These are phyloP conservation scores for Eutrema heterophyllum DNA, from an alignment of 345 rosid genomes.

Conservation along the genomic window DNA sequence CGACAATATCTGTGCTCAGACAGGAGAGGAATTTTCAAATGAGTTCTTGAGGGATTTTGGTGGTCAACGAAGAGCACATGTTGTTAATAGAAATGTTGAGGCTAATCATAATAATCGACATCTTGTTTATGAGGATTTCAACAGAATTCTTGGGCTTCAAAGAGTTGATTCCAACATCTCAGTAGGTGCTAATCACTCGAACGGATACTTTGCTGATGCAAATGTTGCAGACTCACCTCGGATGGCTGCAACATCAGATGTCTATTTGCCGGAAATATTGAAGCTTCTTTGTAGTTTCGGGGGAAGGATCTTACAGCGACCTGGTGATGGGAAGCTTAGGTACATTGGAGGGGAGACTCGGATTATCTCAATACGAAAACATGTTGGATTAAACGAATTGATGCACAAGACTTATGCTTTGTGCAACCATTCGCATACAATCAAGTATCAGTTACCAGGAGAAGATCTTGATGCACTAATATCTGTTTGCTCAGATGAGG, in stretches of 20 bases:
- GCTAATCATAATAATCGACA: constrained; percentile 27
- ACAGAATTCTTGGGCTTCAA: constrained; percentile 31
- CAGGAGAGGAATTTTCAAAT: constrained; percentile 79
- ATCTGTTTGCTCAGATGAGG: constrained; percentile 81
- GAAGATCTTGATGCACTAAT: constrained; percentile 91
- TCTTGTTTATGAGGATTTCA: constrained; percentile 41
- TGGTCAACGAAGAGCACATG: constrained; percentile 34
- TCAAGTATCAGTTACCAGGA: constrained; percentile 90
- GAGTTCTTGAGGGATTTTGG: constrained; percentile 54
- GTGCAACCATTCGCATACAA: constrained; percentile 62
- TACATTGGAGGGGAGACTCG: constrained; percentile 92
- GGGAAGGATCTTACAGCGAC: constrained; percentile 77
- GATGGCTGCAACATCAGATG: constrained; percentile 32
- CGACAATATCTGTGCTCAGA: constrained; percentile 47
- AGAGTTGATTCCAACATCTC: constrained; percentile 43
- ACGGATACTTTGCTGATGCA: constrained; percentile 26
- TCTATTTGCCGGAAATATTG: constrained; percentile 37
- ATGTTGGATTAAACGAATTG: constrained; percentile 52
- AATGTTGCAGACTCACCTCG: constrained; percentile 41
- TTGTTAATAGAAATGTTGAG: constrained; percentile 1
- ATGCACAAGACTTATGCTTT: constrained; percentile 58
- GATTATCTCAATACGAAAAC: constrained; percentile 58
- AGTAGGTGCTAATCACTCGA: constrained; percentile 28
- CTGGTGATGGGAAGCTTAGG: constrained; percentile 76
- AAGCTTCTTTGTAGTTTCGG: constrained; percentile 87